phyloP scores from a whole-genome alignment of 495 filamentous ascomycete species.

The Neurospora tetraspora region DNA sequence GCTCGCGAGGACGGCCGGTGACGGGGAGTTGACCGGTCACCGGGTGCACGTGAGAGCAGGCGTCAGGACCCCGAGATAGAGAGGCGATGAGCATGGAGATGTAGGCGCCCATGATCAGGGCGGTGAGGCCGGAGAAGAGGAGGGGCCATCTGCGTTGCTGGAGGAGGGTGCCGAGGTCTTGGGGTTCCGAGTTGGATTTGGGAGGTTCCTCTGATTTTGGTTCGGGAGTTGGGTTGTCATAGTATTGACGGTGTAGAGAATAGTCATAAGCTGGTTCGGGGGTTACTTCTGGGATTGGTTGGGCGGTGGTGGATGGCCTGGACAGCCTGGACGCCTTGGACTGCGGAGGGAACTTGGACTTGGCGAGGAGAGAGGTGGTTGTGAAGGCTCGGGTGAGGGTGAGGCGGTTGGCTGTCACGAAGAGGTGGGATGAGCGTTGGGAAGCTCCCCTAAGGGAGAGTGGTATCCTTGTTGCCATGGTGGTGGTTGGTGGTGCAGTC shows the following conservation, averaged over 20 bases:
- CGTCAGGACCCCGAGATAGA: conserved; percentile 4
- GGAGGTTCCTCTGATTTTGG: neutral
- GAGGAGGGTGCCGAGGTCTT: conserved; percentile 12
- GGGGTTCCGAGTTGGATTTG: neutral
- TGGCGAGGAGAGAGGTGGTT: conserved; percentile 2
- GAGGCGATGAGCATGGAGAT: conserved; percentile 23
- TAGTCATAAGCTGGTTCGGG: neutral
- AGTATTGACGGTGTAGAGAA: too few species aligned
- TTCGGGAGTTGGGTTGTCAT: neutral
- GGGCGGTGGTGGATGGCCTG: neutral
- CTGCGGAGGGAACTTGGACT: neutral
- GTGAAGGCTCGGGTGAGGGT: conserved; percentile 1
- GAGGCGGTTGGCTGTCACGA: neutral
- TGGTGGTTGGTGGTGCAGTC: neutral
- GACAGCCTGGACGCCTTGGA: neutral
- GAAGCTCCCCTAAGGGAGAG: neutral
- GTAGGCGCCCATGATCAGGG: conserved; percentile 19
- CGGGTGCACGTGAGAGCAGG: neutral
- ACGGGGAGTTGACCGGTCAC: neutral
- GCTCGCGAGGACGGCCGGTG: conserved; percentile 7
- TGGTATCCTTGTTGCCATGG: conserved; percentile 7
- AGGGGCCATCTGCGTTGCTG: conserved; percentile 13
- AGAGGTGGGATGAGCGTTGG: neutral
- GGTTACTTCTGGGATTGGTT: neutral
- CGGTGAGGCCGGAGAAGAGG: conserved; percentile 14